These are phyloP conservation scores for Talaromyces thailandensis DNA, from an alignment of 495 filamentous ascomycete species.

Conservation along the genomic window DNA sequence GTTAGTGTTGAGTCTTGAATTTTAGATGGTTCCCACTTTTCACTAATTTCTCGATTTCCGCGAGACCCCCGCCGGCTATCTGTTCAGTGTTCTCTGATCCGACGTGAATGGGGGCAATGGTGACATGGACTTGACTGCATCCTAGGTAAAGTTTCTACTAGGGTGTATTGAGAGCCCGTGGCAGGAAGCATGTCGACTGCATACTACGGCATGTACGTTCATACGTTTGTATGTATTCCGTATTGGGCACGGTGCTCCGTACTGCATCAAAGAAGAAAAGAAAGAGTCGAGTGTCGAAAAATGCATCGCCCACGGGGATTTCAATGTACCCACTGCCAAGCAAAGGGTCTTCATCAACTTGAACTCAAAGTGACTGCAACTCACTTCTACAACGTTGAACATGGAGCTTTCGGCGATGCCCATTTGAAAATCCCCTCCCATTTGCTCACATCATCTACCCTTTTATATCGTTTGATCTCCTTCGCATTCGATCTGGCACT, in stretches of 20 bases:
- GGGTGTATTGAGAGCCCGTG: background rate
- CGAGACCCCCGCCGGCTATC: background rate
- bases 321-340: background rate
- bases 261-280: background rate
- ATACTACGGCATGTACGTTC: background rate
- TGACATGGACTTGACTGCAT: background rate
- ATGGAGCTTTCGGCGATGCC: background rate
- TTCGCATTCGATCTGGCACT: background rate
- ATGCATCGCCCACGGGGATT: background rate
- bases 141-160: background rate
- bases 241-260: background rate
- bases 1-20: background rate
- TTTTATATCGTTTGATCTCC: background rate
- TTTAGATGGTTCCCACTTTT: background rate
- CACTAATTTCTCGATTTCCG: background rate
- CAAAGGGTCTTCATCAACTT: background rate
- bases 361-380: background rate
- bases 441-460: background rate
- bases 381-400: constrained; percentile 1
- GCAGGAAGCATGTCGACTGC: background rate
- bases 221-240: background rate
- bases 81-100: background rate
- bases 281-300: background rate
- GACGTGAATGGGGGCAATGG: background rate
- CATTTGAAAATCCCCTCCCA: background rate